Evolutionary conservation across 2,329 filamentous ascomycete genomes (phyloP), one percentile per base, ranked within the genome.

Genomic region (Dothistroma pini): DNA sequence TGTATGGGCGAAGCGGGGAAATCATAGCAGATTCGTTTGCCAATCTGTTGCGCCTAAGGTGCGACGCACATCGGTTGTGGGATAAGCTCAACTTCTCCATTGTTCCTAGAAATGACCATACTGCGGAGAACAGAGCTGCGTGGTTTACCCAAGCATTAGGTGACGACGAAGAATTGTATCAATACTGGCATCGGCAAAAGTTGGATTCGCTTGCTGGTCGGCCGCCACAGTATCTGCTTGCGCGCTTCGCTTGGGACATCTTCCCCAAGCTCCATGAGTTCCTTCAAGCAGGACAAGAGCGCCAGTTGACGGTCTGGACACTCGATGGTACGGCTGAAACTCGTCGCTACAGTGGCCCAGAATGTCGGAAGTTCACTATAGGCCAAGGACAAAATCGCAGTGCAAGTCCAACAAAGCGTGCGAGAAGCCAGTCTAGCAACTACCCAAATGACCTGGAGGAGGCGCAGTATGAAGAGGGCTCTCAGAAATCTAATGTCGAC

Each of bases 261-360:
- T 61, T 63, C 49, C 61, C 61, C 9, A 55, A 53, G 31, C 58
- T 62, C 78, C 80, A 7, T 71, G 74, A 1, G 68, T 63, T 63
- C 54, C 50, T 63, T 19, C 58, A 59, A 21, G 50, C 50, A 48
- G 57, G 57, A 38, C 56, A 41, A 34, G 44, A 32, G 48, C 56
- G 56, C 29, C 31, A 19, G 25, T 41, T 58, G 56, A 35, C 48
- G 8, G 31, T 58, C 25, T 58, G 54, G 35, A 49, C 38, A 48
- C 54, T 49, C 19, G 41, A 57, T 49, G 38, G 35, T 49, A 57
- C 35, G 54, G 38, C 41, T 57, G 38, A 57, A 49, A 57, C 35
- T 49, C 54, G 54, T 41, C 35, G 35, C 35, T 41, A 55, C 22
- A 55, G 53, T 41, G 53, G 53, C 41, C 21, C 32, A 35, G 54